Evolutionary conservation across 805 yeast species (phyloP).

Genomic region (Naumovozyma baii): DNA sequence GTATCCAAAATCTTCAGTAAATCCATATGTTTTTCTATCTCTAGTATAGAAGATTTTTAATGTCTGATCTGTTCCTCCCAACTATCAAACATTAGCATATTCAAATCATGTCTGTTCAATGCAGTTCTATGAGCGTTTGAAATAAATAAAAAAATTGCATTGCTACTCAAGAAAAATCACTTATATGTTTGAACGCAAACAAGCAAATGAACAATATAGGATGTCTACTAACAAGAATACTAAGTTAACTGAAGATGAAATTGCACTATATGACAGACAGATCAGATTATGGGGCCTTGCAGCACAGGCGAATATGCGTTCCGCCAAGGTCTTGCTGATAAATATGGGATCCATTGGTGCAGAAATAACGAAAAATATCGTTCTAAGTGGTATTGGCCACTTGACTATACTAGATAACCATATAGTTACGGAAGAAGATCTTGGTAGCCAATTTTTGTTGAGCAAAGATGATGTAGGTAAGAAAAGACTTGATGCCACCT

Average conservation of each 20-base stretch:
- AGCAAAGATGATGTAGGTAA: conserved; percentile 47
- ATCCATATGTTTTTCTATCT: too few relatives aligned
- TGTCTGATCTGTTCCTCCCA: too few relatives aligned
- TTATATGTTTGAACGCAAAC: background rate
- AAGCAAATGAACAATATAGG: background rate
- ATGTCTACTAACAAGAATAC: background rate
- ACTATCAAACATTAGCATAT: too few relatives aligned
- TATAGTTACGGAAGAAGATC: conserved; percentile 47
- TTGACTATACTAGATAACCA: conserved; percentile 60
- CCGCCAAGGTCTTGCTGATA: conserved; percentile 60
- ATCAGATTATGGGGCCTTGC: conserved; percentile 93
- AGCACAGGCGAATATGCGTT: conserved; percentile 70
- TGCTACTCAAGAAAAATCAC: background rate
- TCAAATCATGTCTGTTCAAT: too few relatives aligned
- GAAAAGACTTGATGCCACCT: conserved; percentile 44
- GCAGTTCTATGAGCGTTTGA: too few relatives aligned
- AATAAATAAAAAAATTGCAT: too few relatives aligned
- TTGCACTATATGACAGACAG: conserved; percentile 89
- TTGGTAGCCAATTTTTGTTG: conserved; percentile 67
- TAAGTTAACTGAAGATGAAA: conserved; percentile 50
- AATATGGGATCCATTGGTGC: conserved; percentile 70
- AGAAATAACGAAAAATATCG: conserved; percentile 75
- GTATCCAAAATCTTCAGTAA: conserved; percentile 66
- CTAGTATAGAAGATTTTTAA: too few relatives aligned
- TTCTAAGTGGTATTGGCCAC: conserved; percentile 79